phyloP scores from a whole-genome alignment of 805 yeast species.

The Priceomyces carsonii region DNA sequence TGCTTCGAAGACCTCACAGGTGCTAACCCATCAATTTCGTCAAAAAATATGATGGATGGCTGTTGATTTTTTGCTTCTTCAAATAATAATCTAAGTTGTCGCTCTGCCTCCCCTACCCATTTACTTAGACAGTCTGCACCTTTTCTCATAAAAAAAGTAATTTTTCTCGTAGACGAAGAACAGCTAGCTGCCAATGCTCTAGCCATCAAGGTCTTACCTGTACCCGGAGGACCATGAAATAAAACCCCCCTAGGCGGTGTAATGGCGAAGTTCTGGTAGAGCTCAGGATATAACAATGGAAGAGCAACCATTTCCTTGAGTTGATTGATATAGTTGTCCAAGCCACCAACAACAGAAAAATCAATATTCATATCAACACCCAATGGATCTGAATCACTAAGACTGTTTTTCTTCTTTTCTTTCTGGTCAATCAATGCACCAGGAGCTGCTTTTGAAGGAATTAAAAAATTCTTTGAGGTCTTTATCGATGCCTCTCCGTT shows the following conservation, averaged over 20 bases:
- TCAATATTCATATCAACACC: constrained; percentile 88
- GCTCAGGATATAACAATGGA: constrained; percentile 90
- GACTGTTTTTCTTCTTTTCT: constrained; percentile 54
- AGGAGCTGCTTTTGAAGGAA: constrained; percentile 13
- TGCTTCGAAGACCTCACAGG: constrained; percentile 97
- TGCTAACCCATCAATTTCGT: constrained; percentile 97
- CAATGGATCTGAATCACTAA: constrained; percentile 90
- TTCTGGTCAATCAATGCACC: constrained; percentile 33
- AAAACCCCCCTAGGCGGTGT: constrained; percentile 97
- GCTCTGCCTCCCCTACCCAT: constrained; percentile 99
- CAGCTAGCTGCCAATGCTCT: constrained; percentile 95
- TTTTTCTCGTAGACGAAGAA: constrained; percentile 78
- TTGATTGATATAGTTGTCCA: constrained; percentile 86
- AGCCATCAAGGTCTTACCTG: constrained; percentile 98
- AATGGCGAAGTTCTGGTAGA: constrained; percentile 83
- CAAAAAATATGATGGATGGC: constrained; percentile 94
- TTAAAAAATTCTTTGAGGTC: constrained; percentile 26
- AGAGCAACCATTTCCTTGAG: constrained; percentile 95
- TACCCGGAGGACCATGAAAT: constrained; percentile 99
- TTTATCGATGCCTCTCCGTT: constrained; percentile 39
- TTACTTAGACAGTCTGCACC: constrained; percentile 97
- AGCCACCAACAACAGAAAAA: constrained; percentile 85
- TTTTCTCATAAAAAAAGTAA: constrained; percentile 96
- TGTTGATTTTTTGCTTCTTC: constrained; percentile 97
- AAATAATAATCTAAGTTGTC: constrained; percentile 85